Conservation (phyloP, 1,284 basidiomycete genomes). For the Heterobasidion occidentale region DNA sequence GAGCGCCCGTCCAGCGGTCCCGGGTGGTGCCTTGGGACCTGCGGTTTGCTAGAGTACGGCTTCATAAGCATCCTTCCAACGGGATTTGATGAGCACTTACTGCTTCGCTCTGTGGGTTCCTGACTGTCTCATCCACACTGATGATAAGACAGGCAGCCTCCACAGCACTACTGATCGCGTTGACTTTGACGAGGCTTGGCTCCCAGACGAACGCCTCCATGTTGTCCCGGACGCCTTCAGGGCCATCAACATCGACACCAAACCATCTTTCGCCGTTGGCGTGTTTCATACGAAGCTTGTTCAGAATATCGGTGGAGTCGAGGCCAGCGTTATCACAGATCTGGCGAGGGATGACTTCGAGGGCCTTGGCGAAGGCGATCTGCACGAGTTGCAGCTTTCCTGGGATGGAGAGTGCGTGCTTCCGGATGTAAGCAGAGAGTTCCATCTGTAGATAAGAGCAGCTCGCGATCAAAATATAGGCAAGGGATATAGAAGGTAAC, state of each 20-base stretch:
- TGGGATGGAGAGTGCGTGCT: conserved; percentile 86
- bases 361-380: conserved; percentile 92
- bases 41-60: conserved; percentile 41
- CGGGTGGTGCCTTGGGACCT: conserved; percentile 80
- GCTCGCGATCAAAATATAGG: conserved; percentile 1
- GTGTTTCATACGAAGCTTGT: conserved; percentile 96
- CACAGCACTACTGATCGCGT: conserved; percentile 90
- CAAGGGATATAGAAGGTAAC: conserved; percentile 9
- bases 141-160: conserved; percentile 96
- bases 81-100: conserved; percentile 34
- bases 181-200: conserved; percentile 91
- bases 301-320: conserved; percentile 95
- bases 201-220: conserved; percentile 99
- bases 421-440: conserved; percentile 87
- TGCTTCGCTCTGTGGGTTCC: conserved; percentile 87
- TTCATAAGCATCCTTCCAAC: conserved; percentile 3
- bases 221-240: conserved; percentile 88
- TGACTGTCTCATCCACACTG: conserved; percentile 92
- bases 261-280: conserved; percentile 85
- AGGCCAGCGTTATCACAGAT: conserved; percentile 98
- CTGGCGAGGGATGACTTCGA: conserved; percentile 97
- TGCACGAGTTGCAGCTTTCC: conserved; percentile 96
- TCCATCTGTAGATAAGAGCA: conserved; percentile 69
- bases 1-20: conserved; percentile 75
- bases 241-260: conserved; percentile 91